Evolutionary conservation across 345 rosid species (phyloP), one percentile per base, ranked within the genome.

Genomic region (Linum tenue): DNA sequence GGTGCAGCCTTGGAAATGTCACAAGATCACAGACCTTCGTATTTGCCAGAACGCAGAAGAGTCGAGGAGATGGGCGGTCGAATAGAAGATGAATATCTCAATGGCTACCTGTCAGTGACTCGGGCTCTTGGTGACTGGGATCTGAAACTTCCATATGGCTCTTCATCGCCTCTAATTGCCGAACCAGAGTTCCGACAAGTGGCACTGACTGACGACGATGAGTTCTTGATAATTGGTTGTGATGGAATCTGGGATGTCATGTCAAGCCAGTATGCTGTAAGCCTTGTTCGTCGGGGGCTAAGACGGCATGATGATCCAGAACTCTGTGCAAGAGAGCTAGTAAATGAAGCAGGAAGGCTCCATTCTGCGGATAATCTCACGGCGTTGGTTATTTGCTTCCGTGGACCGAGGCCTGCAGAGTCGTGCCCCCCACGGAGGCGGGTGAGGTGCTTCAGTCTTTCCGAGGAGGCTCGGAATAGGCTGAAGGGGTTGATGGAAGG

Each of bases 71-170:
- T 72, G 10, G 98, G 89, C 51, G 92, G 85, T 15, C 67, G 5
- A 59, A 38, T 84, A 56, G 69, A 70, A 56, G 87, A 64, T 43
- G 86, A 80, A 6, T 84, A 84, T 67, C 81, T 94, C 7, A 85
- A 85, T 44, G 95, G 81, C 14, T 40, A 63, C 44, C 79, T 90
- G 2, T 74, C 95, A 0, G 85, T 94, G 58, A 86, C 97, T 0
- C 80, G 97, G 64, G 92, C 96, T 41, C 84, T 94, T 0, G 97
- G 99, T 16, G 99, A 94, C 74, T 90, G 97, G 97, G 89, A 77
- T 63, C 51, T 90, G 74, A 94, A 94, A 77, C 81, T 78, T 36
- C 85, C 88, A 10, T 62, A 64, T 14, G 94, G 90, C 5, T 66
- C 91, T 0, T 62, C 81, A 0, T 88, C 88, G 3, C 92, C 97